Conservation (phyloP, 805 yeast genomes). For the Candida khao-thaluensis region DNA sequence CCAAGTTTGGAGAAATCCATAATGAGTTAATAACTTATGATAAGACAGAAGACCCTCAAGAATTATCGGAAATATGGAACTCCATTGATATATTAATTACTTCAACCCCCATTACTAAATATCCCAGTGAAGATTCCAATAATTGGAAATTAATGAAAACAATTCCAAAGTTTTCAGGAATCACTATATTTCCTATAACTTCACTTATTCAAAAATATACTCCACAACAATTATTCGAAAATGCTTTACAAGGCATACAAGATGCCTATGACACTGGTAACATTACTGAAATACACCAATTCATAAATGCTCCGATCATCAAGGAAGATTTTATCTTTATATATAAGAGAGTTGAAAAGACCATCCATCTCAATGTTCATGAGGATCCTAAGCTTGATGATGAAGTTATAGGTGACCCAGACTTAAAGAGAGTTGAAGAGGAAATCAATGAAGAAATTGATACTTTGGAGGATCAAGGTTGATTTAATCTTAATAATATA, state of each 20-base stretch:
- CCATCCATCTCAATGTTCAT: conserved; percentile 3
- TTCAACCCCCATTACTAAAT: conserved; percentile 14
- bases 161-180: conserved; percentile 21
- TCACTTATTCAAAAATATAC: conserved; percentile 11
- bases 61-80: conserved; percentile 29
- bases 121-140: conserved; percentile 12
- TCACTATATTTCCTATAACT: conserved; percentile 19
- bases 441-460: conserved; percentile 26
- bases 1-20: conserved; percentile 68
- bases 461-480: too few relatives aligned
- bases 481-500: too few relatives aligned
- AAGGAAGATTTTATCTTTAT: conserved; percentile 26
- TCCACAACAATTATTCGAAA: conserved; percentile 3
- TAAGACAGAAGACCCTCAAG: conserved; percentile 59
- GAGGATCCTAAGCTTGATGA: conserved; percentile 9
- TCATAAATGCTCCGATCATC: conserved; percentile 21
- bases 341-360: conserved; percentile 24
- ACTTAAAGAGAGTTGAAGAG: conserved; percentile 17
- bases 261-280: conserved; percentile 8
- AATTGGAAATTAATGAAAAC: conserved; percentile 25
- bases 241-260: neutral
- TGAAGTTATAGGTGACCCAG: conserved; percentile 10
- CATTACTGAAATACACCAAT: conserved; percentile 8
- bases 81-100: conserved; percentile 28
- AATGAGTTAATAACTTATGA: conserved; percentile 51